Evolutionary conservation across 176 grass and related monocot genomes (phyloP).

Genomic region (Thinopyrum elongatum): DNA sequence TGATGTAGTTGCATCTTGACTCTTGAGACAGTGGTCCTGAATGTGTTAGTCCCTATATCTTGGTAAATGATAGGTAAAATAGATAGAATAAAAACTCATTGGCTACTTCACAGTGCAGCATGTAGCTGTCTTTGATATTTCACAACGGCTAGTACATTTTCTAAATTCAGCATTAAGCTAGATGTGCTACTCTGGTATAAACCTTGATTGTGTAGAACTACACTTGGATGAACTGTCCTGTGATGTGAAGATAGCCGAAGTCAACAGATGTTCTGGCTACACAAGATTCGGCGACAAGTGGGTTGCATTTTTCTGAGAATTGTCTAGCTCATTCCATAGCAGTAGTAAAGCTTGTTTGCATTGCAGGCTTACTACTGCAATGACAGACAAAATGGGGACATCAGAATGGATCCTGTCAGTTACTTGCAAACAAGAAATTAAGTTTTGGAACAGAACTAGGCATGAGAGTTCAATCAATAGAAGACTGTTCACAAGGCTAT

Average conservation of each 20-base stretch:
- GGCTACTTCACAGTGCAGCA: background rate
- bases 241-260: background rate
- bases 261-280: background rate
- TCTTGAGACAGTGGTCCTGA: too few relatives aligned
- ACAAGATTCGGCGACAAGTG: background rate
- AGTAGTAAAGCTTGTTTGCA: constrained; percentile 13
- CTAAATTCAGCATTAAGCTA: background rate
- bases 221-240: background rate
- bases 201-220: background rate
- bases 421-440: background rate
- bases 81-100: background rate
- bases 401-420: background rate
- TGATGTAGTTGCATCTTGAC: background rate
- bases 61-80: background rate
- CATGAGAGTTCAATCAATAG: too few relatives aligned
- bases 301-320: background rate
- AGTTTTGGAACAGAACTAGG: background rate
- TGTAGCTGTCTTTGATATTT: background rate
- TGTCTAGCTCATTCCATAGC: background rate
- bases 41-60: background rate
- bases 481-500: too few relatives aligned
- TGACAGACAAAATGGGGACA: background rate
- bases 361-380: background rate
- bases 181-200: background rate
- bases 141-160: background rate